Evolutionary conservation across 2,329 filamentous ascomycete species (phyloP).

Genomic region (Diplodia seriata): DNA sequence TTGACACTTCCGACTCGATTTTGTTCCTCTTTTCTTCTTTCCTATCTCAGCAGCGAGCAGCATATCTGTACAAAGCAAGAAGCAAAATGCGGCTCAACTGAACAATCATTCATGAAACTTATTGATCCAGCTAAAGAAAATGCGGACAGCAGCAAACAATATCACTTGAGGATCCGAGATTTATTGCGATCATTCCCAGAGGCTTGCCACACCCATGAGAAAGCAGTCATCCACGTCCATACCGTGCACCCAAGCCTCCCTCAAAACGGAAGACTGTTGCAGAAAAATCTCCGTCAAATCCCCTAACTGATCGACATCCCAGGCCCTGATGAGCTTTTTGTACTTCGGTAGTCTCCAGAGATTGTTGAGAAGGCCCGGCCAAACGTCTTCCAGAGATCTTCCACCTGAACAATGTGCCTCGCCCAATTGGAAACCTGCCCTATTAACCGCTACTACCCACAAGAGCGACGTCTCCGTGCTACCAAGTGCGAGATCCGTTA

Average conservation of each 20-base stretch:
- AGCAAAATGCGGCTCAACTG: too few species aligned
- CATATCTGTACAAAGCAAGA: too few species aligned
- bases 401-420: not conserved
- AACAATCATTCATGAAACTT: too few species aligned
- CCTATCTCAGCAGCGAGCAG: too few species aligned
- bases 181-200: not conserved
- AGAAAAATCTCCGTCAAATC: not conserved
- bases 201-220: not conserved
- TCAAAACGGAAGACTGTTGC: not conserved
- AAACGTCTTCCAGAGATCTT: not conserved
- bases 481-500: not conserved
- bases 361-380: too few species aligned
- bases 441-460: not conserved
- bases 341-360: not conserved
- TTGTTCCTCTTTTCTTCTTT: too few species aligned
- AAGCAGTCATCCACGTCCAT: not conserved
- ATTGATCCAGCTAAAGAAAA: too few species aligned
- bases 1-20: too few species aligned
- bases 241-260: not conserved
- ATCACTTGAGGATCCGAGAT: too few species aligned
- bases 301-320: slow-evolving; percentile 3
- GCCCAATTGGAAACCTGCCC: not conserved
- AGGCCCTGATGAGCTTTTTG: not conserved
- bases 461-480: fast-evolving
- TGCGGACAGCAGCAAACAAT: too few species aligned